Evolutionary conservation across 805 yeast species (phyloP).

Genomic region (Candida yuanshanica): DNA sequence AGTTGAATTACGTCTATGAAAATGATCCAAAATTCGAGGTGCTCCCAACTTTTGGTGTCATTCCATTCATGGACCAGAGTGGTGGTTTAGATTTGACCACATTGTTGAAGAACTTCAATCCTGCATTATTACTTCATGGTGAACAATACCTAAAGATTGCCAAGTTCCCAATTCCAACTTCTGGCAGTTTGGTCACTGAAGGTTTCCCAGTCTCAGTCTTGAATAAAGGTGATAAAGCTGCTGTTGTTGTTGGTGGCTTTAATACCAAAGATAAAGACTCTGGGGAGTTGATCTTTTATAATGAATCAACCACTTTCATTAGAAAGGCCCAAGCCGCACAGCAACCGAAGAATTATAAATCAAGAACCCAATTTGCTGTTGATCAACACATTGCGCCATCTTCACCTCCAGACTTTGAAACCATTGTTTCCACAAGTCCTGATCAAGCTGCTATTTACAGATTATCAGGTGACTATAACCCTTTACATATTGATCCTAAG

Average conservation of each 20-base stretch:
- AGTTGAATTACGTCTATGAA: slow-evolving; percentile 78
- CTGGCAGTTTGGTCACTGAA: slow-evolving; percentile 56
- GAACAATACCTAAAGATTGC: slow-evolving; percentile 83
- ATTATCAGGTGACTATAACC: slow-evolving; percentile 90
- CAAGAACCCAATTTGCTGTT: slow-evolving; percentile 56
- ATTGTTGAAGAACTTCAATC: slow-evolving; percentile 77
- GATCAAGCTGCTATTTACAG: slow-evolving; percentile 90
- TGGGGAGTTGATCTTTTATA: slow-evolving; percentile 67
- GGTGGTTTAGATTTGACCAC: slow-evolving; percentile 52
- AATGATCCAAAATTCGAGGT: slow-evolving; percentile 72
- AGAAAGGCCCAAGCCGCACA: slow-evolving; percentile 59
- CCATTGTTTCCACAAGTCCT: slow-evolving; percentile 48
- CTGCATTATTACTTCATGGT: slow-evolving; percentile 86
- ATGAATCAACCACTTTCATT: slow-evolving; percentile 80
- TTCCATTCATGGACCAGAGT: slow-evolving; percentile 70
- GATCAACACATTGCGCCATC: slow-evolving; percentile 58
- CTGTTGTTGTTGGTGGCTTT: slow-evolving; percentile 65
- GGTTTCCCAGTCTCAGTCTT: slow-evolving; percentile 65
- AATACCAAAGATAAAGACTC: slow-evolving; percentile 62
- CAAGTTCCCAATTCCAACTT: slow-evolving; percentile 73
- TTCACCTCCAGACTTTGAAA: slow-evolving; percentile 60
- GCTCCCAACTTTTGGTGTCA: slow-evolving; percentile 84
- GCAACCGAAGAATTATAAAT: slow-evolving; percentile 33
- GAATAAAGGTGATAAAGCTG: slow-evolving; percentile 84
- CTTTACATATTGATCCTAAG: slow-evolving; percentile 88